phyloP scores from a whole-genome alignment of 2,329 filamentous ascomycete species.

The Ophiostoma ips region DNA sequence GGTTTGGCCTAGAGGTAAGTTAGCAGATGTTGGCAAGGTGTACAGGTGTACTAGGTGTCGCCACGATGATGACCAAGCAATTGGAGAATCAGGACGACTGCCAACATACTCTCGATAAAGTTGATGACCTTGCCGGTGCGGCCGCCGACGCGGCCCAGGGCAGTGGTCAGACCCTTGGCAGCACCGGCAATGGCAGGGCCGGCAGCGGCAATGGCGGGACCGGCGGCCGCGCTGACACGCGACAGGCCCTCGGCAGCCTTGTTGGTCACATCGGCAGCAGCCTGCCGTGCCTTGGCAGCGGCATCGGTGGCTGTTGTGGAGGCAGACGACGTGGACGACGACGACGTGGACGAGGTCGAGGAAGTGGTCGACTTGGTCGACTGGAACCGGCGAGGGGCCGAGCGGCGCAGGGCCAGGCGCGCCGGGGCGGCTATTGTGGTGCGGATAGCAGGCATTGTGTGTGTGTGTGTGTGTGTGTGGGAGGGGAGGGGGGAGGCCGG shows the following conservation, averaged over 20 bases:
- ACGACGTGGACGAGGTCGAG: conserved; percentile 24
- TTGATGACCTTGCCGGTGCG: conserved; percentile 64
- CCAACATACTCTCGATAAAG: conserved; percentile 81
- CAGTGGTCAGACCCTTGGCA: conserved; percentile 50
- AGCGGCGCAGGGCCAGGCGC: conserved; percentile 15
- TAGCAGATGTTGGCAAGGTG: no score
- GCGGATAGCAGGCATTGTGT: conserved; percentile 18
- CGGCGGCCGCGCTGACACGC: conserved; percentile 66
- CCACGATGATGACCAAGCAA: neutral
- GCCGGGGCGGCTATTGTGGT: conserved; percentile 24
- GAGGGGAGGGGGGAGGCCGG: neutral
- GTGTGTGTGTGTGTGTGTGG: neutral
- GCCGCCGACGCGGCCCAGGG: conserved; percentile 67
- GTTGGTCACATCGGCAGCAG: conserved; percentile 30
- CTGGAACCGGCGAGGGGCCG: conserved; percentile 43
- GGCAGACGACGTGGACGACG: conserved; percentile 31
- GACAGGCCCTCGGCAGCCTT: conserved; percentile 76
- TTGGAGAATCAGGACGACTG: no score
- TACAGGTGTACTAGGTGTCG: no score
- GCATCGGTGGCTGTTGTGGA: conserved; percentile 32
- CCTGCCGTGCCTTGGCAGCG: conserved; percentile 26
- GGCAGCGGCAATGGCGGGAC: conserved; percentile 63
- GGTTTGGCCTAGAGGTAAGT: conserved; percentile 53
- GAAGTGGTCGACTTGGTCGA: conserved; percentile 41
- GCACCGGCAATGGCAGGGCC: conserved; percentile 63